Evolutionary conservation across 257 asterid genomes (phyloP).

Genomic region (Solanum ossicruentum): DNA sequence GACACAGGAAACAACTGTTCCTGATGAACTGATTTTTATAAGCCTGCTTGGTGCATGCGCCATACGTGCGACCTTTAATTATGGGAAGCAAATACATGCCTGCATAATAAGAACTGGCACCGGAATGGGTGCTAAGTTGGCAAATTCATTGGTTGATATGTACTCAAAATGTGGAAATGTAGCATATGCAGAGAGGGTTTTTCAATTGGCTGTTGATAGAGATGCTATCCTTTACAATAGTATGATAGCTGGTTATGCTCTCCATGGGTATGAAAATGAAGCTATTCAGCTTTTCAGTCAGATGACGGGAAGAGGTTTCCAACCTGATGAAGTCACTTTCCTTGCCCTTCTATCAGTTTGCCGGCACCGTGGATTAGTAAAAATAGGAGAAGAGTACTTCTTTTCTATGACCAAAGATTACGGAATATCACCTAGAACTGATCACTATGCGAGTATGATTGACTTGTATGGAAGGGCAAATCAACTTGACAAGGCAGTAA

Average conservation of each 20-base stretch:
- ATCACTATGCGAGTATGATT: constrained; percentile 92
- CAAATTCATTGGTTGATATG: constrained; percentile 64
- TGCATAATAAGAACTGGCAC: constrained; percentile 31
- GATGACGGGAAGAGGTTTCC: constrained; percentile 31
- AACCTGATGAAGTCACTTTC: constrained; percentile 67
- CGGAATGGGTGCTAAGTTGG: constrained; percentile 35
- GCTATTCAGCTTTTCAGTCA: constrained; percentile 47
- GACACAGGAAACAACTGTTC: constrained; percentile 7
- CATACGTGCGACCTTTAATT: constrained; percentile 37
- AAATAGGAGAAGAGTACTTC: constrained; percentile 58
- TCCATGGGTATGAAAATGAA: constrained; percentile 58
- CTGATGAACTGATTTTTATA: constrained; percentile 48
- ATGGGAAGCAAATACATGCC: constrained; percentile 78
- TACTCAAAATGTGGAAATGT: constrained; percentile 76
- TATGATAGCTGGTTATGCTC: constrained; percentile 86
- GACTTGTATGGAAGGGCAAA: constrained; percentile 87
- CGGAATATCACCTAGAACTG: constrained; percentile 47
- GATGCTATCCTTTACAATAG: constrained; percentile 59
- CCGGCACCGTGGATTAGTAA: constrained; percentile 67
- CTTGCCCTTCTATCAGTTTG: constrained; percentile 80
- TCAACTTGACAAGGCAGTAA: constrained; percentile 52
- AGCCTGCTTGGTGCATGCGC: constrained; percentile 64
- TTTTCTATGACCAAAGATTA: constrained; percentile 50
- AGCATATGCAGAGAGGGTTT: constrained; percentile 38
- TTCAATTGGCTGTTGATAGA: constrained; percentile 14